Percentiles rank a stretch among this genome's conserved stretches.
phyloP scores from a whole-genome alignment of 805 yeast genomes.

The Kodamaea lidongshanica region DNA sequence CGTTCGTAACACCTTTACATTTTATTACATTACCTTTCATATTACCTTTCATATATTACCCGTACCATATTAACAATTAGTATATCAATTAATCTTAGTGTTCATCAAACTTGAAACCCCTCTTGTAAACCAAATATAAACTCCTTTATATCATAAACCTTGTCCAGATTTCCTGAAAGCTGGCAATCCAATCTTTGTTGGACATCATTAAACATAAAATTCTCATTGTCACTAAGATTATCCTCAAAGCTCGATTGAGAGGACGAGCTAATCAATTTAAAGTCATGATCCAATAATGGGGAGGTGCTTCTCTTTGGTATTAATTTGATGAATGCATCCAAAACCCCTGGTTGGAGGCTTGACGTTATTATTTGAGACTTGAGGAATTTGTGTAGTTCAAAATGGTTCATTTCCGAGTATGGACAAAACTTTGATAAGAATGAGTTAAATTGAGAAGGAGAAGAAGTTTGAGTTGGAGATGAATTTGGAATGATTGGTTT shows the following conservation, averaged over 20 bases:
- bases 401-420: slow-evolving; percentile 6
- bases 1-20: too few relatives aligned
- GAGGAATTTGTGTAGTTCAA: slow-evolving; percentile 9
- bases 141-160: slow-evolving; percentile 20
- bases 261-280: slow-evolving; percentile 8
- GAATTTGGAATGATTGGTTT: too few relatives aligned
- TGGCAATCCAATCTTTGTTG: slow-evolving; percentile 19
- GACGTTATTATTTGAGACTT: slow-evolving; percentile 8
- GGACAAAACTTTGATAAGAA: slow-evolving; percentile 3
- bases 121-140: slow-evolving; percentile 13
- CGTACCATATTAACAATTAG: too few relatives aligned
- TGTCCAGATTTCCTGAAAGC: slow-evolving; percentile 18
- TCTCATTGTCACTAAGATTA: slow-evolving; percentile 17
- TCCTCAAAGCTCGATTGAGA: slow-evolving; percentile 7
- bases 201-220: slow-evolving; percentile 20
- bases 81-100: too few relatives aligned
- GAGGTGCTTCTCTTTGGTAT: slow-evolving; percentile 12
- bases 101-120: slow-evolving; percentile 5
- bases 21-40: too few relatives aligned
- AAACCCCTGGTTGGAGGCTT: slow-evolving; percentile 4
- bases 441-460: background rate
- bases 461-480: background rate
- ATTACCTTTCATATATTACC: too few relatives aligned
- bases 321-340: slow-evolving; percentile 13
- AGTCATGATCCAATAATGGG: slow-evolving; percentile 6